phyloP scores from a whole-genome alignment of 2,329 filamentous ascomycete species.

The Aureobasidium leucospermi region DNA sequence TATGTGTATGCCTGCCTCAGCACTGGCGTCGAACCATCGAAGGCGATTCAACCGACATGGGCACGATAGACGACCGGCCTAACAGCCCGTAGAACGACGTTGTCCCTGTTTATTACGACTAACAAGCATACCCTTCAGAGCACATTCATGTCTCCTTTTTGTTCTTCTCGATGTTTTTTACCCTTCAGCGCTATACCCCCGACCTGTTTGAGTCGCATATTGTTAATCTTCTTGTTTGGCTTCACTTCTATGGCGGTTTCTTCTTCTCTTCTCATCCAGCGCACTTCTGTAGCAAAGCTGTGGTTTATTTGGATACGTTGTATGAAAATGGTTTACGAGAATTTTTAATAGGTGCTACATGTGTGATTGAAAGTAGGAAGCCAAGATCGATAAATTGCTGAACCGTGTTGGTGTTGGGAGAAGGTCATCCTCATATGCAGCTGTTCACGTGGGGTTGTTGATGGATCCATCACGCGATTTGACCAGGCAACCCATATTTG shows the following conservation, averaged over 20 bases:
- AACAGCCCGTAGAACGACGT: conserved; percentile 12
- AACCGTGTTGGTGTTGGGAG: not conserved
- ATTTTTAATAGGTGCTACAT: too few species aligned
- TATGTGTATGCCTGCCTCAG: conserved; percentile 90
- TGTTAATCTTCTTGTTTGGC: not conserved
- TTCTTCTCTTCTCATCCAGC: not conserved
- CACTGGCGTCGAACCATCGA: conserved; percentile 98
- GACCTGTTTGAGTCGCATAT: conserved; percentile 5
- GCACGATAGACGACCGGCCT: conserved; percentile 8
- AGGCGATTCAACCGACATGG: conserved; percentile 52
- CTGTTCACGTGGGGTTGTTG: not conserved
- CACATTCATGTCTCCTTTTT: conserved; percentile 8
- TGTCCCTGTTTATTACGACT: conserved; percentile 13
- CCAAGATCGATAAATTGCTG: not conserved
- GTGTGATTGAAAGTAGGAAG: too few species aligned
- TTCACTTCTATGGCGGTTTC: not conserved
- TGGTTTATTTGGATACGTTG: not conserved
- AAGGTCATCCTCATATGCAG: conserved; percentile 4
- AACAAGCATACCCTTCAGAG: conserved; percentile 2
- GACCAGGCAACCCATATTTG: conserved; percentile 8
- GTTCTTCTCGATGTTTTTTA: not conserved
- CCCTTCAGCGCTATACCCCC: conserved; percentile 10
- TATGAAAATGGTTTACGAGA: not conserved
- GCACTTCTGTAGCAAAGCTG: not conserved
- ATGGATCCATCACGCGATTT: conserved; percentile 2